Percentiles rank a stretch among this genome's conserved stretches.
Conservation (phyloP, 1,284 basidiomycete species). For the Ceratobasidium sp. region DNA sequence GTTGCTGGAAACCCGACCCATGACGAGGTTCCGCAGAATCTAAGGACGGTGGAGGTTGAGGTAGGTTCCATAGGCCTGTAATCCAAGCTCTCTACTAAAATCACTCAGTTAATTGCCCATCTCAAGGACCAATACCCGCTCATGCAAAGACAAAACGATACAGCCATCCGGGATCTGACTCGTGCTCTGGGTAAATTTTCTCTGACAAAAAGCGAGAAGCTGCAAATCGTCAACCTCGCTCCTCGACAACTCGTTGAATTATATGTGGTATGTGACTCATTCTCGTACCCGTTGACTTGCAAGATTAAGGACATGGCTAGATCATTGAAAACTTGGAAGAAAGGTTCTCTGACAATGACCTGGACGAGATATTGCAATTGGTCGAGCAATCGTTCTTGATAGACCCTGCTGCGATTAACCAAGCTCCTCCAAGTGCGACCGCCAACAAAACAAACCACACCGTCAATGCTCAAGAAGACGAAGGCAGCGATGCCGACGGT, state of each 20-base stretch:
- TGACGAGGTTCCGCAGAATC: constrained; percentile 78
- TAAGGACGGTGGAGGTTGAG: constrained; percentile 91
- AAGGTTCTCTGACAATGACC: constrained; percentile 73
- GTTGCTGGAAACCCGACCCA: constrained; percentile 58
- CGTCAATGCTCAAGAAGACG: constrained; percentile 71
- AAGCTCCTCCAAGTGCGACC: neutral
- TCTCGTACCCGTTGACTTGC: neutral
- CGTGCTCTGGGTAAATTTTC: constrained; percentile 75
- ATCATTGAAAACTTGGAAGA: constrained; percentile 92
- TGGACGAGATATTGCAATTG: constrained; percentile 75
- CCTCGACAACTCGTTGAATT: constrained; percentile 87
- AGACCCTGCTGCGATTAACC: neutral
- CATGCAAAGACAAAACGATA: constrained; percentile 73
- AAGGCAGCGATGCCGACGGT: constrained; percentile 69
- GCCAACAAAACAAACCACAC: neutral
- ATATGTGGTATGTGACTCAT: constrained; percentile 78
- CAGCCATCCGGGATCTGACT: constrained; percentile 75
- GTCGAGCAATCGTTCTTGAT: constrained; percentile 58
- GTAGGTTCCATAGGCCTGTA: constrained; percentile 60
- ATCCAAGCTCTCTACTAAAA: constrained; percentile 13
- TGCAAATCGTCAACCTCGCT: constrained; percentile 90
- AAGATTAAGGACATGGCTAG: constrained; percentile 59
- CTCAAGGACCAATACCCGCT: constrained; percentile 81
- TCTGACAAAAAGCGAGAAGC: constrained; percentile 90
- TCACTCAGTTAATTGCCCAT: constrained; percentile 80